Base-by-base conservation (phyloP, 129 eudicot species). In the Saposhnikovia divaricata region DNA sequence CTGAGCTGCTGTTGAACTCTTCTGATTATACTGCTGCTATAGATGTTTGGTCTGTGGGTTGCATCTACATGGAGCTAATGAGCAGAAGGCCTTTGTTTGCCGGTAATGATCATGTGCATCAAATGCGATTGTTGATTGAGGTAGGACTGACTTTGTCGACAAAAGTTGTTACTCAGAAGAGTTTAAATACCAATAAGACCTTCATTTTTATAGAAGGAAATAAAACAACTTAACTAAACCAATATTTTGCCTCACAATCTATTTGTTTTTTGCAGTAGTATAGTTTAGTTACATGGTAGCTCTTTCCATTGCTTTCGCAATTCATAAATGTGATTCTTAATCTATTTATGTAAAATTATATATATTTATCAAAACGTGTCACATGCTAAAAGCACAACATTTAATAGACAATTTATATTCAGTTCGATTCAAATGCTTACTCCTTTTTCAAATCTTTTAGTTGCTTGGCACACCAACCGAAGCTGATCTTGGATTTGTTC, bases 11-110 rank as follows among this genome's bases (percentile, higher is more conserved):
- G 48, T 81, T 93, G 37, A 93, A 89, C 81, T 93, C 98, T 57
- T 86, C 98, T 6, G 98, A 89, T 31, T 93, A 93, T 79, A 87
- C 90, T 9, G 96, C 92, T 50, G 93, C 93, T 16, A 91, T 93
- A 21, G 98, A 93, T 84, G 88, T 93, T 14, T 93, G 98, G 98
- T 93, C 98, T n/a, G 96, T 93, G 76, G 98, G 98, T 27, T 93
- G 98, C 81, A 89, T 93, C 63, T 93, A 81, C 81, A 89, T 93
- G 98, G 98, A 93, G 78, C 98, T 91, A 37, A 91, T 91, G 93
- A 88, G 85, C 81, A 82, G 91, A 82, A 87, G 85, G 78, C 98
- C 98, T 66, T 81, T 93, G 87, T 89, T 93, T 68, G 81, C 98
- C 6, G 98, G 98, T 73, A 93, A 73, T 85, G 98, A 93, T 69